Evolutionary conservation across 225 moss, liverwort and hornwort genomes (phyloP).

Genomic region (Neckera pumila): DNA sequence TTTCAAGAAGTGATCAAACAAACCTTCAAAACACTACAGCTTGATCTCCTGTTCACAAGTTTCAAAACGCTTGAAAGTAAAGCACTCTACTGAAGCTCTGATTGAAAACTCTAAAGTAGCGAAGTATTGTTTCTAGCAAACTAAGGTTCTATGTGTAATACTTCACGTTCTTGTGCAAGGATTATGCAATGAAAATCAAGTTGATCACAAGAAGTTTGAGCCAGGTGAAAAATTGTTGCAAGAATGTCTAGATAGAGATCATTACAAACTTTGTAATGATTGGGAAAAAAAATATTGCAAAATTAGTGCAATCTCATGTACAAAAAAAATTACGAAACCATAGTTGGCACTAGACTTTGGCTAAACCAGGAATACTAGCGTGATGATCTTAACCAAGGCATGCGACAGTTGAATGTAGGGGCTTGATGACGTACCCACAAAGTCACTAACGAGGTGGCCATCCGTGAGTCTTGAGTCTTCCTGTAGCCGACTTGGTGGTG

Average conservation of each 20-base stretch:
- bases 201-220: background rate
- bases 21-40: background rate
- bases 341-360: background rate
- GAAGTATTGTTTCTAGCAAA: background rate
- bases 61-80: background rate
- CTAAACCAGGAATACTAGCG: background rate
- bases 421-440: slow-evolving; percentile 15
- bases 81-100: background rate
- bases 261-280: background rate
- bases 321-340: background rate
- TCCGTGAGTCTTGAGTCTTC: slow-evolving; percentile 61
- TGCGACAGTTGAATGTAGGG: background rate
- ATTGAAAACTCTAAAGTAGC: background rate
- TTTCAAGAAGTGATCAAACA: background rate
- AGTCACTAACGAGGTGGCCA: slow-evolving; percentile 39
- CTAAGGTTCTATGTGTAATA: background rate
- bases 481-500: background rate
- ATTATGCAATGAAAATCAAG: background rate
- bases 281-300: background rate
- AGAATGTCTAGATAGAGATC: background rate
- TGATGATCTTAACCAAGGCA: background rate
- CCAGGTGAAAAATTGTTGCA: background rate
- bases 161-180: background rate
- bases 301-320: background rate
- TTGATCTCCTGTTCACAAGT: background rate